phyloP scores from a whole-genome alignment of 192 early-diverging fungal species.

The Blastocladiella britannica region DNA sequence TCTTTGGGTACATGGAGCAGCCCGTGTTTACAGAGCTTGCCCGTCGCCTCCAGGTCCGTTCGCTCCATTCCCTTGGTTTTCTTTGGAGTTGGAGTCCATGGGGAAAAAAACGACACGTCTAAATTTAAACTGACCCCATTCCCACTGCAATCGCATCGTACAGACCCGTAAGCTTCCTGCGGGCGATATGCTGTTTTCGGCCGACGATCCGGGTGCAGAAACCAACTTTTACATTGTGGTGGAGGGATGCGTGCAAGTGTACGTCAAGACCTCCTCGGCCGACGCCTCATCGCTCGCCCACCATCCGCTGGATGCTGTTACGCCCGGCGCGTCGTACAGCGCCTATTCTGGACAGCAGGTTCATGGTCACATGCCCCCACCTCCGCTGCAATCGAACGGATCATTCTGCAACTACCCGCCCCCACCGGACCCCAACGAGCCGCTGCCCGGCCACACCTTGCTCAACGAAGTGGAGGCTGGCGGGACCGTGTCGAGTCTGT shows the following conservation, averaged over 20 bases:
- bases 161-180: constrained; percentile 44
- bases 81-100: too few species aligned
- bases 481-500: constrained; percentile 76
- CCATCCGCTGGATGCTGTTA: too few species aligned
- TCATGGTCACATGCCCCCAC: too few species aligned
- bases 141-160: background rate
- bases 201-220: constrained; percentile 25
- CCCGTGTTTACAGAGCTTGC: constrained; percentile 92
- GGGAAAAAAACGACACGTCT: background rate
- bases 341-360: too few species aligned
- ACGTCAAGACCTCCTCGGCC: constrained; percentile 38
- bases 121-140: background rate
- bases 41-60: constrained; percentile 66
- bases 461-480: constrained; percentile 79
- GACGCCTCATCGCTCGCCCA: background rate
- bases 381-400: too few species aligned
- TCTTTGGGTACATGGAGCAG: constrained; percentile 92
- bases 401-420: background rate
- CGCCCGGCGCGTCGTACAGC: too few species aligned
- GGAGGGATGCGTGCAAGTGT: constrained; percentile 83
- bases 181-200: constrained; percentile 58
- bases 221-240: constrained; percentile 83
- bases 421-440: background rate
- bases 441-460: constrained; percentile 26
- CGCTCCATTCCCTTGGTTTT: too few species aligned